Percentiles rank a stretch among this genome's conserved stretches.
These are phyloP conservation scores for Naematelia aurantialba DNA, from an alignment of 768 basidiomycete species.

Conservation along the genomic window DNA sequence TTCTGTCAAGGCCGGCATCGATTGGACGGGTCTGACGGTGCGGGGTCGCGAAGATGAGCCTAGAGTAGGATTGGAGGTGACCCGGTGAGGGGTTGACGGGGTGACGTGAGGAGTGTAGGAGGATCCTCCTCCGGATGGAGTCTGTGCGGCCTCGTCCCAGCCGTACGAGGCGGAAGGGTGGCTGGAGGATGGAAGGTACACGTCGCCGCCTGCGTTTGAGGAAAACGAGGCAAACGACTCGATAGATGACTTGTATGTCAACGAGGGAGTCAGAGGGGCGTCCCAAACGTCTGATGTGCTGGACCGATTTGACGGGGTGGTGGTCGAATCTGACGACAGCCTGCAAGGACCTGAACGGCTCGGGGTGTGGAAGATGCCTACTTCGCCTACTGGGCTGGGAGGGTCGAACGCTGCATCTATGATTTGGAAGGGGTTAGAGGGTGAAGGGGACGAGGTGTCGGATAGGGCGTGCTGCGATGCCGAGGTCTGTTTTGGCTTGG, in stretches of 20 bases:
- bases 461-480: conserved; percentile 8
- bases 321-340: conserved; percentile 10
- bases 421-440: conserved; percentile 30
- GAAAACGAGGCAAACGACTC: conserved; percentile 18
- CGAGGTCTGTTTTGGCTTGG: background rate
- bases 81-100: conserved; percentile 18
- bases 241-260: conserved; percentile 24
- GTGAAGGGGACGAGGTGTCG: conserved; percentile 23
- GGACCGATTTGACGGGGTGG: conserved; percentile 4
- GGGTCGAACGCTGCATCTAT: conserved; percentile 21
- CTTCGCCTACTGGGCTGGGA: conserved; percentile 9
- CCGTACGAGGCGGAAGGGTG: conserved; percentile 15
- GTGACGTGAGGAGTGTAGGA: conserved; percentile 28
- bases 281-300: conserved; percentile 28
- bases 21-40: conserved; percentile 21
- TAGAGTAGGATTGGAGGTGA: conserved; percentile 39
- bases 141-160: conserved; percentile 30
- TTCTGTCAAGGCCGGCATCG: conserved; percentile 43
- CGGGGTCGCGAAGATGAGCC: conserved; percentile 19
- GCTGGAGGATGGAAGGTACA: conserved; percentile 10
- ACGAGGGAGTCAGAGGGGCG: conserved; percentile 28
- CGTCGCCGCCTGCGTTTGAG: conserved; percentile 4
- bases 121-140: conserved; percentile 20
- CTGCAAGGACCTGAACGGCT: conserved; percentile 15
- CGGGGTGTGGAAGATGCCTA: conserved; percentile 37